A percentile compares a stretch with the other conserved stretches of the same genome.
Conservation (phyloP, 306 rosid species). For the Erythrophleum fordii region DNA sequence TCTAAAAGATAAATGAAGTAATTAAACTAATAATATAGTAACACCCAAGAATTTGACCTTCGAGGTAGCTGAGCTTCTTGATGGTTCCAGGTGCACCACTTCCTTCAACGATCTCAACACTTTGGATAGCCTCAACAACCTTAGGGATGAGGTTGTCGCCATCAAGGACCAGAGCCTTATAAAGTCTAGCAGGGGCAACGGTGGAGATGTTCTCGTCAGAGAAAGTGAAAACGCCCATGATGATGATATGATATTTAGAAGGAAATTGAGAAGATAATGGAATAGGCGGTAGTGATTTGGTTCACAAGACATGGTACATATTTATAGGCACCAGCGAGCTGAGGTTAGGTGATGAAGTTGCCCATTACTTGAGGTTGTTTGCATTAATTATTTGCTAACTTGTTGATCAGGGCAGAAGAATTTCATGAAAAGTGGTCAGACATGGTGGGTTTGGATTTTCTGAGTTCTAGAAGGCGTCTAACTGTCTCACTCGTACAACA, state of each 20-base stretch:
- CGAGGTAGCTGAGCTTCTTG: slow-evolving; percentile 33
- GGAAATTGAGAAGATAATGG: neutral
- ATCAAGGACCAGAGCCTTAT: slow-evolving; percentile 31
- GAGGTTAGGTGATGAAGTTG: neutral
- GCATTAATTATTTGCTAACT: no score
- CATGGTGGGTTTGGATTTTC: no score
- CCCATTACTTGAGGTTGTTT: no score
- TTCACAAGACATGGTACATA: neutral
- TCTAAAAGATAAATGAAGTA: no score
- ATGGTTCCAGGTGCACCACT: slow-evolving; percentile 53
- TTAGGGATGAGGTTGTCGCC: slow-evolving; percentile 36
- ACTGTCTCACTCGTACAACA: no score
- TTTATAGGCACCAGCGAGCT: neutral
- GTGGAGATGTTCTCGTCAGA: neutral
- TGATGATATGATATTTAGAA: neutral
- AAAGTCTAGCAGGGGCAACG: slow-evolving; percentile 18
- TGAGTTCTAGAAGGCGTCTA: no score
- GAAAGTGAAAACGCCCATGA: slow-evolving; percentile 32
- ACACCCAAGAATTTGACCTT: slow-evolving; percentile 19
- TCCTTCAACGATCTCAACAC: slow-evolving; percentile 42
- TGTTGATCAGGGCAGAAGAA: no score
- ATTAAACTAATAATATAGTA: no score
- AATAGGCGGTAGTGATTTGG: neutral
- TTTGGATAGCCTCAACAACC: neutral
- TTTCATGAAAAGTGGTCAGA: no score